Conservation (phyloP, 1,139 yeast species). For the Saccharomyces uvarum region DNA sequence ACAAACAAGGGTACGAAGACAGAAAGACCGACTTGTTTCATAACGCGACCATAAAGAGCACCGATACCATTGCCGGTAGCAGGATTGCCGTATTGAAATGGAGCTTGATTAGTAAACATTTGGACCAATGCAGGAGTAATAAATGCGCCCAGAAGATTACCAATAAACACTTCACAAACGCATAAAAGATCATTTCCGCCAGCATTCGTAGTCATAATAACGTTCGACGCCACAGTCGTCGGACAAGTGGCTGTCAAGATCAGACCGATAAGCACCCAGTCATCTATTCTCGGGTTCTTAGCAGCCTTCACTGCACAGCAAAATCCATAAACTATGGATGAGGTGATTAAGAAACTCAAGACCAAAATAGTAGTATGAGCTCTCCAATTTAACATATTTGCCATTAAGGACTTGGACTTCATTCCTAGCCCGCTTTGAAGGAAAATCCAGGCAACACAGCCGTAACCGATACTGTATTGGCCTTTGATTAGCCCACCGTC, state of each 20-base stretch:
- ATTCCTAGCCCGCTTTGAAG: conserved; percentile 73
- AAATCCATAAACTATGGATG: conserved; percentile 68
- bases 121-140: conserved; percentile 79
- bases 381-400: conserved; percentile 65
- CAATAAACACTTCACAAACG: conserved; percentile 76
- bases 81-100: conserved; percentile 77
- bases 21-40: conserved; percentile 79
- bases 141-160: conserved; percentile 78
- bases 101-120: conserved; percentile 46
- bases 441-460: conserved; percentile 81
- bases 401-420: conserved; percentile 51
- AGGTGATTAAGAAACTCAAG: conserved; percentile 65
- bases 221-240: conserved; percentile 87
- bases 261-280: conserved; percentile 71
- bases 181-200: conserved; percentile 76
- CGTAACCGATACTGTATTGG: conserved; percentile 71
- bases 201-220: conserved; percentile 78
- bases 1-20: conserved; percentile 79
- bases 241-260: conserved; percentile 82
- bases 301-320: conserved; percentile 60
- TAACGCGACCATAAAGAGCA: conserved; percentile 60
- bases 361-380: conserved; percentile 68
- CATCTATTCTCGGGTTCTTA: conserved; percentile 49
- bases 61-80: conserved; percentile 47
- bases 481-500: conserved; percentile 72